Conservation (phyloP, 1,284 basidiomycete species). For the Sanghuangporus sanghuang region DNA sequence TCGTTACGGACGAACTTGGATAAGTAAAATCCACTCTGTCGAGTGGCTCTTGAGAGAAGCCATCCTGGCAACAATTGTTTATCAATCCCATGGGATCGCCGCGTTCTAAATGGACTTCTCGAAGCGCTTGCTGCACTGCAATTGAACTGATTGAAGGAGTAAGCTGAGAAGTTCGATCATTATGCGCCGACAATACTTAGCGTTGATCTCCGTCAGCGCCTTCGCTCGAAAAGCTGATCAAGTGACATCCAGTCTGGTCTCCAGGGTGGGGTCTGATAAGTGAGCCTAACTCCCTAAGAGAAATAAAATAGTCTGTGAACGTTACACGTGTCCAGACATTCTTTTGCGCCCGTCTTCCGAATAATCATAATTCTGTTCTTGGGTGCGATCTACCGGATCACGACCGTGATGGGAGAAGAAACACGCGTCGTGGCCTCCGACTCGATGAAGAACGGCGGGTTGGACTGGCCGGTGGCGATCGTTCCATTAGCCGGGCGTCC, state of each 20-base stretch:
- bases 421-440: background rate
- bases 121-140: background rate
- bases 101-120: conserved; percentile 4
- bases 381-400: conserved; percentile 5
- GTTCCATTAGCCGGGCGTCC: background rate
- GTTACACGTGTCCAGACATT: background rate
- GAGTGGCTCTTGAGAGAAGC: background rate
- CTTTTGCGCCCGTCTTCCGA: background rate
- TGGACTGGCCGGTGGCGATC: background rate
- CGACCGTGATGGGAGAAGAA: background rate
- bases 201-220: background rate
- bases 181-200: background rate
- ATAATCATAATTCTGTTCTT: background rate
- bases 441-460: background rate
- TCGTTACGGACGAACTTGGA: no score
- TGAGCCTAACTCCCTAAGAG: no score
- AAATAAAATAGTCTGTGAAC: background rate
- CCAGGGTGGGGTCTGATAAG: no score
- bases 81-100: background rate
- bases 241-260: no score
- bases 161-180: background rate
- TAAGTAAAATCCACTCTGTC: no score
- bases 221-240: background rate
- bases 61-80: background rate
- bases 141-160: background rate